Evolutionary conservation across 495 filamentous ascomycete species (phyloP).

Genomic region (Aspergillus funiculosus): DNA sequence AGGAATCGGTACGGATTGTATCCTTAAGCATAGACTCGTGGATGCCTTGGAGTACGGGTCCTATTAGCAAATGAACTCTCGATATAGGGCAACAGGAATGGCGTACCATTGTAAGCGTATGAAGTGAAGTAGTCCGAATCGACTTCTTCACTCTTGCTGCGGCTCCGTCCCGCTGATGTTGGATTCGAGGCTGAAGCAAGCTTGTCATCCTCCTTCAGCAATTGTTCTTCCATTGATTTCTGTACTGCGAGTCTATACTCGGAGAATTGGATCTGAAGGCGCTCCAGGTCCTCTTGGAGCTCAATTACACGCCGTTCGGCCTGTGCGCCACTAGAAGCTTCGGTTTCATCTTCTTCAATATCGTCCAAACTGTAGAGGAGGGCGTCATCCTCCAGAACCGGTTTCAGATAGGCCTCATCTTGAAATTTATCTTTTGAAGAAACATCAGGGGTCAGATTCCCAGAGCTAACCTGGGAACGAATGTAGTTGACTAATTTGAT

Average conservation of each 20-base stretch:
- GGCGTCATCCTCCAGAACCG: slow-evolving; percentile 84
- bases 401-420: slow-evolving; percentile 72
- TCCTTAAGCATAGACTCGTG: slow-evolving; percentile 91
- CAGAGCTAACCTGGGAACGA: slow-evolving; percentile 49
- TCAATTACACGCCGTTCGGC: slow-evolving; percentile 56
- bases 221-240: slow-evolving; percentile 64
- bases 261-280: slow-evolving; percentile 59
- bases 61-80: slow-evolving; percentile 14
- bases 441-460: slow-evolving; percentile 47
- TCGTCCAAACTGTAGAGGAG: slow-evolving; percentile 81
- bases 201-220: slow-evolving; percentile 47
- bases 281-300: slow-evolving; percentile 62
- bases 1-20: slow-evolving; percentile 58
- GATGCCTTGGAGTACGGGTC: slow-evolving; percentile 51
- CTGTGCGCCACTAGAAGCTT: slow-evolving; percentile 24
- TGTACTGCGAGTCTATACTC: slow-evolving; percentile 66
- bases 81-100: neutral
- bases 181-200: slow-evolving; percentile 19
- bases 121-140: slow-evolving; percentile 73
- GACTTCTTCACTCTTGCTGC: slow-evolving; percentile 29
- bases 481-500: slow-evolving; percentile 86
- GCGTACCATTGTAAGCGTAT: slow-evolving; percentile 69
- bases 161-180: slow-evolving; percentile 14
- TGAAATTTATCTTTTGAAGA: slow-evolving; percentile 55
- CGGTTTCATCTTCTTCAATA: slow-evolving; percentile 38